Base-by-base conservation (phyloP, 441 rosid species). In the Geranium incanum region DNA sequence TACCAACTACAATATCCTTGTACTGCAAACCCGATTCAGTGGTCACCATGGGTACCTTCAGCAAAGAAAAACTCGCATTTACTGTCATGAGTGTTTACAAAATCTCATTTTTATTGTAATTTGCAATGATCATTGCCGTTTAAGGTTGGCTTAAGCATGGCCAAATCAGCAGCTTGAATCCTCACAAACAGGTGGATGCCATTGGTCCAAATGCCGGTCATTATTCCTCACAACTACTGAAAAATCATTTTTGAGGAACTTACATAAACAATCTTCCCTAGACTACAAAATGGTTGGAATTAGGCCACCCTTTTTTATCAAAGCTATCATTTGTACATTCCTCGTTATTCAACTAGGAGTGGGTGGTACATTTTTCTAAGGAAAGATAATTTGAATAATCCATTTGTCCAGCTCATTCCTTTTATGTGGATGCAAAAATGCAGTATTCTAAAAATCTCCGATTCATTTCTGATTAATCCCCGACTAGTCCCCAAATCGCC, bases 1-100 rank as follows among this genome's bases (percentile, higher is more conserved):
- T 41, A 65, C 97, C 98, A 63, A 88, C 89, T 87, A 84, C 87
- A 43, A 93, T 93, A 79, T 91, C 98, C 80, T 91, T 93, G 82
- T 86, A 91, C 64, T 89, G 93, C 80, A 93, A 82, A 9, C 98
- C 97, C 52, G 97, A 89, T 43, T 86, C 96, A 19, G 98, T 94
- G 6, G 93, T 91, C 70, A 90, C 90, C 92, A 87, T 80, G 21
- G 95, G 90, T 70, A 85, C 96, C 98, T 94, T 80, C 75, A 82
- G 19, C 52, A 43, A 76, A 74, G 5, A 74, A 43, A 70, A 66
- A 55, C 4, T 55, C 23, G 16, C 15, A 15, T 19, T 55, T 6
- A 55, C 21, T 21, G 16, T 52, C 16, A 52, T 52, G 6, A 52
- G n/a, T n/a, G 19, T n/a, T 52, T 9, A 12, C 4, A 48, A 48